Evolutionary conservation across 495 filamentous ascomycete species (phyloP).

Genomic region (Daldinia decipiens): DNA sequence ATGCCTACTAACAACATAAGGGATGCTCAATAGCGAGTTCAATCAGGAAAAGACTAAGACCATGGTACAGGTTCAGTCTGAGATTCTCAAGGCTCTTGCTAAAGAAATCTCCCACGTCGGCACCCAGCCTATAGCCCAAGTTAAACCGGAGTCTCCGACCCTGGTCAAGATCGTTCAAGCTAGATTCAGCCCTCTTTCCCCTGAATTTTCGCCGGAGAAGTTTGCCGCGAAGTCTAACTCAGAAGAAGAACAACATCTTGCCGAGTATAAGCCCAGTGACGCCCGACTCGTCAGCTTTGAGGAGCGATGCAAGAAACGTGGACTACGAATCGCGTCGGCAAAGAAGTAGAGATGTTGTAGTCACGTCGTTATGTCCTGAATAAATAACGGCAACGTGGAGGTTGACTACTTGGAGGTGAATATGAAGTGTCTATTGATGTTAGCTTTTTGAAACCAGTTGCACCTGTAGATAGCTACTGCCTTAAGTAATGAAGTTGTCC

Average conservation of each 20-base stretch:
- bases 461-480: background rate
- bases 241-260: background rate
- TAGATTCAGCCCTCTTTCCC: background rate
- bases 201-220: background rate
- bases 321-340: constrained; percentile 21
- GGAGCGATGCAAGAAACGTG: constrained; percentile 24
- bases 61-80: background rate
- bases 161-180: background rate
- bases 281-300: constrained; percentile 4
- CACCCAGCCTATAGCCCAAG: background rate
- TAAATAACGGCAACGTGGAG: background rate
- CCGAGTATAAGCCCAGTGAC: background rate
- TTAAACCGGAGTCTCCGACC: background rate
- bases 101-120: background rate
- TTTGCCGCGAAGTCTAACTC: background rate
- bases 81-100: background rate
- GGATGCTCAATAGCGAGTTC: constrained; percentile 1
- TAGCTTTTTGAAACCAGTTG: background rate
- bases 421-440: background rate
- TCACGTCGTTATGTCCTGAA: background rate
- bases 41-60: background rate
- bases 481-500: background rate
- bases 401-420: background rate
- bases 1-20: constrained; percentile 13
- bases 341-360: constrained; percentile 3